phyloP scores from a whole-genome alignment of 345 rosid genomes.

The Gossypium bickii region DNA sequence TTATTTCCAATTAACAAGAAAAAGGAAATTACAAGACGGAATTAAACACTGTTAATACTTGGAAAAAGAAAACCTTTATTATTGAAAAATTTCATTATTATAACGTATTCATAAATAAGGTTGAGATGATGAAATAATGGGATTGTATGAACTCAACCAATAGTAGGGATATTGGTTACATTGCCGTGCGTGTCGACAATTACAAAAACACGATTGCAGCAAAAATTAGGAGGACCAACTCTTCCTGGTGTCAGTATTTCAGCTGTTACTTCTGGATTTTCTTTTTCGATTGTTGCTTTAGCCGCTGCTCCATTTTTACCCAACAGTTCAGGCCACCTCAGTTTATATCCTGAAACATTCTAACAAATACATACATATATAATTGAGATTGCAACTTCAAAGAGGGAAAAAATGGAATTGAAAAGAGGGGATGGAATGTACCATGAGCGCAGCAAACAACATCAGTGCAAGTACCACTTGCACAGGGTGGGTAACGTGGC shows the following conservation, averaged over 20 bases:
- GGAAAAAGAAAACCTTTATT: too few species aligned
- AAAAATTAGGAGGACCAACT: neutral
- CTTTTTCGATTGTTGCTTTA: neutral
- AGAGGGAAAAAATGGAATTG: too few species aligned
- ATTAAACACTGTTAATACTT: too few species aligned
- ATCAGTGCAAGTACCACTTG: neutral
- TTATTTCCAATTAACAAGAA: too few species aligned
- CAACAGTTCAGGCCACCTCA: neutral
- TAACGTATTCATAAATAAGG: too few species aligned
- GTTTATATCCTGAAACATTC: neutral
- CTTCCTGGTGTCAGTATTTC: neutral
- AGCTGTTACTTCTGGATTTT: neutral
- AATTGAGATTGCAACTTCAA: too few species aligned
- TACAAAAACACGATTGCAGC: slow-evolving; percentile 1
- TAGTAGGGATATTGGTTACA: neutral
- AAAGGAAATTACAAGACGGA: too few species aligned
- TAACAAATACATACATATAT: neutral
- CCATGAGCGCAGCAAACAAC: neutral
- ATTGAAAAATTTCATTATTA: too few species aligned
- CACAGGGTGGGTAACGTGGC: neutral
- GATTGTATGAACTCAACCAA: neutral
- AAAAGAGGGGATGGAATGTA: neutral
- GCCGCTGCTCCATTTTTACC: neutral
- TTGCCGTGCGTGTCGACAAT: neutral
- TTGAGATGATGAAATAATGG: neutral